Conservation (phyloP, 495 filamentous ascomycete species). For the Neurospora sp. region DNA sequence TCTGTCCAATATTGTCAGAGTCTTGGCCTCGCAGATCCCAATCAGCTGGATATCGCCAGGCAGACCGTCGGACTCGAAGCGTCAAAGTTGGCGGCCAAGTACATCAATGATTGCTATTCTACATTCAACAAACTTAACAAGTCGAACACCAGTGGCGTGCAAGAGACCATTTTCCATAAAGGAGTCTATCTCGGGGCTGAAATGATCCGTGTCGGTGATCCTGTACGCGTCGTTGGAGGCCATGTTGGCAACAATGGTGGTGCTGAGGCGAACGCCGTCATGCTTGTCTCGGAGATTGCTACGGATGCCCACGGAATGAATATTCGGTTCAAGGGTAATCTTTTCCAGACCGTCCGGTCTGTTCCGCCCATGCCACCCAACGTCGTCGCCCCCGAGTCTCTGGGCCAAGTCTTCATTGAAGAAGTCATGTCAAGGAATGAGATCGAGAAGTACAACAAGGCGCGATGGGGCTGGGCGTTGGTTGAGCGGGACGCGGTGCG, state of each 20-base stretch:
- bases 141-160: constrained; percentile 2
- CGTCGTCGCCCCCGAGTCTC: constrained; percentile 4
- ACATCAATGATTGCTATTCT: constrained; percentile 33
- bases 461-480: constrained; percentile 23
- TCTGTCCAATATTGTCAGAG: constrained; percentile 3
- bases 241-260: background rate
- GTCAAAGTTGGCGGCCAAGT: constrained; percentile 32
- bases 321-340: constrained; percentile 19
- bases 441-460: constrained; percentile 15
- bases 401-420: constrained; percentile 24
- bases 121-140: constrained; percentile 24
- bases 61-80: constrained; percentile 31
- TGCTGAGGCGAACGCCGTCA: constrained; percentile 13
- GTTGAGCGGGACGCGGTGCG: constrained; percentile 11
- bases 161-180: constrained; percentile 5
- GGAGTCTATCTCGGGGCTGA: constrained; percentile 38
- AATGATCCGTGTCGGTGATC: constrained; percentile 29
- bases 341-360: constrained; percentile 14
- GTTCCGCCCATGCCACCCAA: constrained; percentile 2
- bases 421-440: constrained; percentile 25
- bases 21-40: constrained; percentile 5
- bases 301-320: constrained; percentile 10
- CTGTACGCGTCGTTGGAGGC: constrained; percentile 20
- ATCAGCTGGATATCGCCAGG: constrained; percentile 6
- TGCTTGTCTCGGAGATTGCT: constrained; percentile 21